Evolutionary conservation across 2,329 filamentous ascomycete species (phyloP), one percentile per base, ranked within the genome.

Genomic region (Colletotrichum salicis): DNA sequence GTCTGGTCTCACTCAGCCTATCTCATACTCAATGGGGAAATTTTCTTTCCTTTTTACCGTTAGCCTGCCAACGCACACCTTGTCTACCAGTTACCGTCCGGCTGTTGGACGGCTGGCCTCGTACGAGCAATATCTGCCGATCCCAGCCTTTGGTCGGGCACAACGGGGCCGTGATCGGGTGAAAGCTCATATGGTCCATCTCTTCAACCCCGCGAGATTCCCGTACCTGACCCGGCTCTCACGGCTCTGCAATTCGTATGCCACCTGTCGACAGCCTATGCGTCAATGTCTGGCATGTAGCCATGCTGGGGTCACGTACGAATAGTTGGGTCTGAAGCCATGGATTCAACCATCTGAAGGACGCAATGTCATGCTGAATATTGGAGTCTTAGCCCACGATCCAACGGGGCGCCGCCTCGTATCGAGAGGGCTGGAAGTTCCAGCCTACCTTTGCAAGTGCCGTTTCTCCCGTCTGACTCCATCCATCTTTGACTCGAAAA

Each of bases 1-100:
- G 54, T 55, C 54, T 48, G 37, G 54, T 71, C 65, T 69, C 69
- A 71, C 69, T 71, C 69, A 69, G 69, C 69, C 65, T 45, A 59
- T 64, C 45, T 15, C 8, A 54, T 69, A 54, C 63, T 71, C 54
- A n/a, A 41, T 27, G 35, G 35, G 19, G 60, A 67, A 1, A 48
- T 15, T 51, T 52, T 15, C 41, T 52, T 64, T 59, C 15, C 59
- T 64, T 69, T 48, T 68, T 27, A 24, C 61, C 27, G 58, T 55
- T 63, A 71, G 69, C 65, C 58, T 69, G 69, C 58, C 69, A 71
- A 63, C 69, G 35, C 67, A 71, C 45, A 69, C 45, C 24, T 58
- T 13, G 54, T 37, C 52, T 11, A 57, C 54, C 45, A 63, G 5
- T 54, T 64, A 65, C 69, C 55, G 65, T 54, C 41, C 41, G 19